Conservation (phyloP, 768 basidiomycete species). For the Cystofilobasidium bisporidii region DNA sequence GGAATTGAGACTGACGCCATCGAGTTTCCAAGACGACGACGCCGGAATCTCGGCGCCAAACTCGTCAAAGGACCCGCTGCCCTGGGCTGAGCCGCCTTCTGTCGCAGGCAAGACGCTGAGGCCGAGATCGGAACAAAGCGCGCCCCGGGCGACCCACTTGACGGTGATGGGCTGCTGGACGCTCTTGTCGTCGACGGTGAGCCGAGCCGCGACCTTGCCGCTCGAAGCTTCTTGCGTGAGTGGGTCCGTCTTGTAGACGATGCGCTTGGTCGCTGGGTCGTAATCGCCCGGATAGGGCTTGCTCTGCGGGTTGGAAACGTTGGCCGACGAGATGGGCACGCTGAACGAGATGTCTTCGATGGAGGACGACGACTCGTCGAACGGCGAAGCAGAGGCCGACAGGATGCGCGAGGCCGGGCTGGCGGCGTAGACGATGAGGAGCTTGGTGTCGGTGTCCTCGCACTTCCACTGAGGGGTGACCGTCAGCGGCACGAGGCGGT, state of each 20-base stretch:
- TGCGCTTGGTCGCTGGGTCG: constrained; percentile 34
- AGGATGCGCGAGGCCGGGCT: constrained; percentile 28
- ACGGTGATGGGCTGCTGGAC: constrained; percentile 36
- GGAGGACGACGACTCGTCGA: constrained; percentile 28
- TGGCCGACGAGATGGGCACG: constrained; percentile 34
- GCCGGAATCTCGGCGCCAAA: constrained; percentile 14
- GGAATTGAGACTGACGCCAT: constrained; percentile 8
- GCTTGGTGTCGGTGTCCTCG: constrained; percentile 39
- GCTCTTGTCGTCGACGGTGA: constrained; percentile 33
- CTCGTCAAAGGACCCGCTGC: constrained; percentile 14
- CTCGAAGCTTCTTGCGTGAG: neutral
- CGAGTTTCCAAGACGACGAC: constrained; percentile 12
- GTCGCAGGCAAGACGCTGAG: constrained; percentile 36
- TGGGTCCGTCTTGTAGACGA: constrained; percentile 31
- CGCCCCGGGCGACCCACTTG: constrained; percentile 37
- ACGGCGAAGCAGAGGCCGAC: constrained; percentile 26
- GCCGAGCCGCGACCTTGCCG: constrained; percentile 40
- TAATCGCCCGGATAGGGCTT: constrained; percentile 42
- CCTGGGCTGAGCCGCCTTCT: constrained; percentile 19
- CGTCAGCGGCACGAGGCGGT: constrained; percentile 36
- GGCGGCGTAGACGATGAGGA: constrained; percentile 40
- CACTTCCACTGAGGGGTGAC: constrained; percentile 41
- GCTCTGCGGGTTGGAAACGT: constrained; percentile 40
- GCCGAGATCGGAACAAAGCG: constrained; percentile 37
- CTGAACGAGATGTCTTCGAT: constrained; percentile 36